These are phyloP conservation scores for Xylaria sp. DNA, from an alignment of 2,329 filamentous ascomycete genomes.

Conservation along the genomic window DNA sequence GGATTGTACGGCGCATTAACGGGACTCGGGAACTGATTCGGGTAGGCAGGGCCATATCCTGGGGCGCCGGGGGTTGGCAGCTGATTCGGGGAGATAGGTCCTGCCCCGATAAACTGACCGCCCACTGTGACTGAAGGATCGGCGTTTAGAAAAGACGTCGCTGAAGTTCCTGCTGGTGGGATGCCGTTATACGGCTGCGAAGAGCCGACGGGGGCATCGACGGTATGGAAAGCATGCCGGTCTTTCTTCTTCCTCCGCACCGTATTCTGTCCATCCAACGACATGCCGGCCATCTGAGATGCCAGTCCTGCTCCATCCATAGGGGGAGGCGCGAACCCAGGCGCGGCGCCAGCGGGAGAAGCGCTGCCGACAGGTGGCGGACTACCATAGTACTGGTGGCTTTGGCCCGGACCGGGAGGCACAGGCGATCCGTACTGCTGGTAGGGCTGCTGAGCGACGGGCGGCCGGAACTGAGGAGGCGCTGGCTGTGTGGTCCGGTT, in stretches of 20 bases:
- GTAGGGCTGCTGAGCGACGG: conserved; percentile 59
- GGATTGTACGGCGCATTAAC: conserved; percentile 59
- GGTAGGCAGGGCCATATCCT: conserved; percentile 40
- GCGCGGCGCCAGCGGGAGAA: conserved; percentile 39
- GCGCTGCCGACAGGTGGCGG: conserved; percentile 42
- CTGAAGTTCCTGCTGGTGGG: conserved; percentile 61
- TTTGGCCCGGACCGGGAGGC: conserved; percentile 33
- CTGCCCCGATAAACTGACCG: conserved; percentile 54
- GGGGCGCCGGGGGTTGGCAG: conserved; percentile 30
- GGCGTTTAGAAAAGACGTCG: conserved; percentile 64
- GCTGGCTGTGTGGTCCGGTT: conserved; percentile 56
- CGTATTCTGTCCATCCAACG: conserved; percentile 61
- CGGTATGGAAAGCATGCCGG: conserved; percentile 86
- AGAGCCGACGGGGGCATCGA: conserved; percentile 73
- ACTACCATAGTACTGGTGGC: conserved; percentile 49
- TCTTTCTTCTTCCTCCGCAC: conserved; percentile 87
- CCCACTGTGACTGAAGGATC: conserved; percentile 52
- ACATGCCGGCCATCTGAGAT: conserved; percentile 80
- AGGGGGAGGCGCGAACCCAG: conserved; percentile 46
- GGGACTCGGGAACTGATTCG: conserved; percentile 68
- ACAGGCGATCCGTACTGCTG: conserved; percentile 54
- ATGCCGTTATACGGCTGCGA: conserved; percentile 74
- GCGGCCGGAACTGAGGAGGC: conserved; percentile 62
- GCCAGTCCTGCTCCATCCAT: conserved; percentile 59
- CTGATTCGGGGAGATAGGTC: conserved; percentile 34